Base-by-base conservation (phyloP, 2,329 filamentous ascomycete genomes). In the Aspergillus ruber region DNA sequence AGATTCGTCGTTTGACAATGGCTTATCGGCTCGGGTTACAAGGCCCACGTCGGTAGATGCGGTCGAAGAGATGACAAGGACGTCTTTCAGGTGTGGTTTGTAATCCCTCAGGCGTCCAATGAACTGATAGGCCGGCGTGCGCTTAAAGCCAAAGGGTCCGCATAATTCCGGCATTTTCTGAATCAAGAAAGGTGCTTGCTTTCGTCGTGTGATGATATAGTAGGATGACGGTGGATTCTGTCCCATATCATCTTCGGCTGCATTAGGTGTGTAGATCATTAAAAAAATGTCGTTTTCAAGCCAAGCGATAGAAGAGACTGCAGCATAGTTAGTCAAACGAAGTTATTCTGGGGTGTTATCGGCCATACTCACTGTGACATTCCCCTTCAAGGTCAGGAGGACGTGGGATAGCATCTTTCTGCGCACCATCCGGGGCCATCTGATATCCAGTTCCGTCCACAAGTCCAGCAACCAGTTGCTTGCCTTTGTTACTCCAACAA, bases 401-500 rank as follows among this genome's bases (percentile, higher is more conserved):
- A 49, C 82, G 81, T 20, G 90, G 89, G 42, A 98, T 87, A 45
- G 84, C 77, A 32, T 79, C 90, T 69, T 91, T 93, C 23, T 80
- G 76, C 36, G 79, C 79, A 42, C 91, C 91, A 57, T 88, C 81
- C 0, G 86, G 88, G 6, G 87, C 89, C 80, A 97, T 85, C 66
- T 96, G 90, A 47, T 80, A 79, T 45, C 86, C 83, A 10, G 83
- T 84, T 49, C 93, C 93, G 68, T 96, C 82, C 6, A 77, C 83
- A 57, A 93, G 75, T 13, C 94, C 93, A 56, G 88, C 90, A 40
- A 95, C 84, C 39, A 98, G 75, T 64, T 97, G 91, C 66, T 95
- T 98, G 42, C 93, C 93, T 64, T 85, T 88, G 51, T 82, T 85
- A 66, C 93, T 98, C 93, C 94, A 98, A 47, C 87, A 85, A 5